Base-by-base conservation (phyloP, 192 early-diverging fungal genomes). In the Linnemannia schmuckeri region DNA sequence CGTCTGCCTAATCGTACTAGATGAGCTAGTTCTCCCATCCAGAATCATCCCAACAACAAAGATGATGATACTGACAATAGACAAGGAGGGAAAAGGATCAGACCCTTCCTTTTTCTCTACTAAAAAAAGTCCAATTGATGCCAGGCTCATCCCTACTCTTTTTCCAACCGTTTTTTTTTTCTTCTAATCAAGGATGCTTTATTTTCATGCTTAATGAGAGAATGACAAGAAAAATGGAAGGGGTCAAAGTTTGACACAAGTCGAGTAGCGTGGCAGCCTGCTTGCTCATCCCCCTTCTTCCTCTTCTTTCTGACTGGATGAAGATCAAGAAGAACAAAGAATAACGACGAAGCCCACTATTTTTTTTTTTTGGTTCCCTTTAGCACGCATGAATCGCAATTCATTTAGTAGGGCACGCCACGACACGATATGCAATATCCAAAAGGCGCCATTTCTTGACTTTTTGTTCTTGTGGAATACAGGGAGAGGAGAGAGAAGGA, bases 311-410 rank as follows among this genome's bases (percentile, higher is more conserved):
- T 30, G 4, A 0, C 30, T 30, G 7, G 61, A 52, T 52, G 6
- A 46, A 46, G 44, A 46, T 61, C n/a, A 27, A 61, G n/a, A 61
- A 20, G 18, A 20, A 52, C 17, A 52, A 22, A 52, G 49, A 18
- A 52, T 4, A 52, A 52, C 17, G 20, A 22, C 49, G 20, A 52
- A 52, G 49, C 30, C 13, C 24, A 30, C 27, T 27, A 66, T 33
- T 27, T 6, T 24, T 27, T 27, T 27, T 27, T 33, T 30, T 66
- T 66, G n/a, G 30, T 30, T 12, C 27, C 10, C 30, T 15, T 66
- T 66, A 66, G 61, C 61, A 66, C 30, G 61, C 61, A 66, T 66
- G 61, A 66, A 66, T 66, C 55, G 30, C 30, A 66, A 66, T 66
- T 66, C 61, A 66, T 66, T 66, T 66, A 30, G 61, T 2, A 33